These are phyloP conservation scores for Xanthoconium stramineum DNA, from an alignment of 768 basidiomycete genomes.

Conservation along the genomic window DNA sequence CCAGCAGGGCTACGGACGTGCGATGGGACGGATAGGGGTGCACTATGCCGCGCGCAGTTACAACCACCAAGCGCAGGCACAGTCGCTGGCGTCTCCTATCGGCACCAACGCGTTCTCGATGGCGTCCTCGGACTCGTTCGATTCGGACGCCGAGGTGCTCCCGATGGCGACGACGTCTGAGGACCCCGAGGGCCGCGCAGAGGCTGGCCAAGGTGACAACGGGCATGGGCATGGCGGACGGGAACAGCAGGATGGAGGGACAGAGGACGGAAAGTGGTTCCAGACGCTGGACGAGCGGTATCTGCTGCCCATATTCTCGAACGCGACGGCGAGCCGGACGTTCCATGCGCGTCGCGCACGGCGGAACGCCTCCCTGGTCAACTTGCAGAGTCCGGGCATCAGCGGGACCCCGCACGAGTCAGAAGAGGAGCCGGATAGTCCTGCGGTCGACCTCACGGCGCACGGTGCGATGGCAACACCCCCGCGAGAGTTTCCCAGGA, in stretches of 20 bases:
- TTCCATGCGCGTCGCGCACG: constrained; percentile 78
- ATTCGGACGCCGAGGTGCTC: constrained; percentile 76
- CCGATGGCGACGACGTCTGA: constrained; percentile 62
- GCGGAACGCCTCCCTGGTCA: constrained; percentile 35
- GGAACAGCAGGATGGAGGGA: constrained; percentile 1
- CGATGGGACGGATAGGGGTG: constrained; percentile 48
- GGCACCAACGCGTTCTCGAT: constrained; percentile 53
- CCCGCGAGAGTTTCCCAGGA: constrained; percentile 19
- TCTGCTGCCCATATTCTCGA: constrained; percentile 87
- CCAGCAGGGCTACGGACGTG: constrained; percentile 27
- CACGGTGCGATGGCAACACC: constrained; percentile 4
- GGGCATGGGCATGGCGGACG: neutral
- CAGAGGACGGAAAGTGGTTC: constrained; percentile 92
- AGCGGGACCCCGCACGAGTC: constrained; percentile 34
- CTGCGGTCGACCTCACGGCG: constrained; percentile 45
- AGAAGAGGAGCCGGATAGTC: constrained; percentile 40
- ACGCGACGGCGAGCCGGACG: constrained; percentile 83
- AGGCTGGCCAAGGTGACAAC: neutral
- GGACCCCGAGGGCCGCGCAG: constrained; percentile 18
- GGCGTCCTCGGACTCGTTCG: constrained; percentile 71
- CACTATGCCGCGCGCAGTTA: constrained; percentile 55
- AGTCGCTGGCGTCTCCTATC: constrained; percentile 12
- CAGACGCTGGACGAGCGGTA: constrained; percentile 93
- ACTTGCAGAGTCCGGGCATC: constrained; percentile 21
- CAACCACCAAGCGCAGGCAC: constrained; percentile 54